Percentiles rank a stretch among this genome's conserved stretches.
Evolutionary conservation across 106 monocot species (phyloP).

Genomic region (Dioscorea zingiberensis): DNA sequence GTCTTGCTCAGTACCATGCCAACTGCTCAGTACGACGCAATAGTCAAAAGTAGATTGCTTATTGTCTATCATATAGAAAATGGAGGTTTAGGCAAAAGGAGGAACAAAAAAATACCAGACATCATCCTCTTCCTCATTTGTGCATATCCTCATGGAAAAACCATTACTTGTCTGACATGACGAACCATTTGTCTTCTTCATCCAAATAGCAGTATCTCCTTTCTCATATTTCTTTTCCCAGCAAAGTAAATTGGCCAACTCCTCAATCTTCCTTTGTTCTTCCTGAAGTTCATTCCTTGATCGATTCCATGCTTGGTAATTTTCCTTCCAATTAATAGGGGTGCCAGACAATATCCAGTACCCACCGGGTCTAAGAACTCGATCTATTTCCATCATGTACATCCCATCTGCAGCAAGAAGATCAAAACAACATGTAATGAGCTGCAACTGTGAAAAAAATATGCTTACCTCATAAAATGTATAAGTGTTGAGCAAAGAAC

Average conservation of each 20-base stretch:
- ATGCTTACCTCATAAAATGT: background rate
- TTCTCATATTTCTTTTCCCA: slow-evolving; percentile 46
- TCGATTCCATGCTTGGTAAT: slow-evolving; percentile 31
- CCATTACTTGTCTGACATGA: slow-evolving; percentile 23
- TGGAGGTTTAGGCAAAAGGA: background rate
- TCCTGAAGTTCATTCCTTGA: slow-evolving; percentile 27
- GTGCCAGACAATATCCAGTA: slow-evolving; percentile 47
- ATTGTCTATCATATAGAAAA: background rate
- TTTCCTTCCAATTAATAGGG: slow-evolving; percentile 39
- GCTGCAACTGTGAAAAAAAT: background rate
- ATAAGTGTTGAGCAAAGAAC: background rate
- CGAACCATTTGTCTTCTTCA: slow-evolving; percentile 27
- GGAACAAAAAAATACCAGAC: slow-evolving; percentile 28
- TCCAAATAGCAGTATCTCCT: slow-evolving; percentile 41
- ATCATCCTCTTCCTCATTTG: slow-evolving; percentile 26
- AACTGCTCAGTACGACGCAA: too few species aligned
- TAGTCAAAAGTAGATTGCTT: too few species aligned
- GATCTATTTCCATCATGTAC: slow-evolving; percentile 49
- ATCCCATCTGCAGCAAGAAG: slow-evolving; percentile 27
- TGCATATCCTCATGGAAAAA: slow-evolving; percentile 12
- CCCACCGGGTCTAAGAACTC: slow-evolving; percentile 43
- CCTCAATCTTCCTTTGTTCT: slow-evolving; percentile 35
- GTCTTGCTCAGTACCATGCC: too few species aligned
- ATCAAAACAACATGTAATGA: background rate
- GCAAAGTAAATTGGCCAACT: slow-evolving; percentile 38